Conservation (phyloP, 768 basidiomycete genomes). For the Trametes cingulata region DNA sequence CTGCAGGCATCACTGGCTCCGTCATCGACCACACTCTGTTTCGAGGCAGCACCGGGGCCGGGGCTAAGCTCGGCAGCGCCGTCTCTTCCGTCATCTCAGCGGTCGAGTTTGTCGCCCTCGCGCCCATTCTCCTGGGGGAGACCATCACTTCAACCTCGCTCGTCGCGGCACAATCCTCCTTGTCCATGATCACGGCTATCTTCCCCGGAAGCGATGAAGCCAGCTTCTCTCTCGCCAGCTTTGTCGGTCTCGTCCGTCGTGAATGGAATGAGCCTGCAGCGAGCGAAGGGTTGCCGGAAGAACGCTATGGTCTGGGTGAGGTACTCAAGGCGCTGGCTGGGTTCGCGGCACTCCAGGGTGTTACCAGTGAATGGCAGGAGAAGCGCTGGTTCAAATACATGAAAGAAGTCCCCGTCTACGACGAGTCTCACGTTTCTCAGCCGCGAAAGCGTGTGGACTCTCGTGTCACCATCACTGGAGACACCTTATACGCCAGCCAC, state of each 20-base stretch:
- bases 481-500: conserved; percentile 66
- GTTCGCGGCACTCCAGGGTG: conserved; percentile 80
- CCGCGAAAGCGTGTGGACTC: conserved; percentile 36
- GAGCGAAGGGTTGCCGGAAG: conserved; percentile 55
- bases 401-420: conserved; percentile 64
- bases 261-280: conserved; percentile 67
- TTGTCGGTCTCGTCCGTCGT: conserved; percentile 75
- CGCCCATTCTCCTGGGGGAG: conserved; percentile 74
- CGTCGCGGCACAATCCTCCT: conserved; percentile 70
- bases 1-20: conserved; percentile 57
- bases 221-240: conserved; percentile 77
- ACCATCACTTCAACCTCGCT: conserved; percentile 76
- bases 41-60: conserved; percentile 58
- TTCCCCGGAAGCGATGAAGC: conserved; percentile 78
- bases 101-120: conserved; percentile 70
- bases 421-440: conserved; percentile 26
- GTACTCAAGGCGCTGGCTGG: conserved; percentile 71
- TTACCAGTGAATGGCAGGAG: conserved; percentile 82
- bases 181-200: conserved; percentile 70
- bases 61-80: conserved; percentile 56
- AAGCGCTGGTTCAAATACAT: conserved; percentile 65
- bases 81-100: conserved; percentile 62
- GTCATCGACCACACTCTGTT: conserved; percentile 69
- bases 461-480: conserved; percentile 72
- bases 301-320: conserved; percentile 62